These are phyloP conservation scores for Ceratobasidium sp. DNA, from an alignment of 1,284 basidiomycete genomes.

Conservation along the genomic window DNA sequence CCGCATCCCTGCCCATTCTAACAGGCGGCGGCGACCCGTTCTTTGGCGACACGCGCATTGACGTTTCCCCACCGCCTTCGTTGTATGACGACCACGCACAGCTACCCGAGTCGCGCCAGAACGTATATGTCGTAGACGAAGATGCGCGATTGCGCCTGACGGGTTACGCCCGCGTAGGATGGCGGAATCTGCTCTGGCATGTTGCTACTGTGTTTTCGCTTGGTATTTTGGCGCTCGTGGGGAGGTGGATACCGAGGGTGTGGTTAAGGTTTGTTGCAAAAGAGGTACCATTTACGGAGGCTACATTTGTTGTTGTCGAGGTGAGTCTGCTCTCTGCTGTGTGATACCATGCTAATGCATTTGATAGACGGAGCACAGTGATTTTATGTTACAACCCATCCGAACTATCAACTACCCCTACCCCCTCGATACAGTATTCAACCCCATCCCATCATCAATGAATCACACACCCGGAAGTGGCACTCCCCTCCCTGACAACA, in stretches of 20 bases:
- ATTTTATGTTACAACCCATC: conserved; percentile 81
- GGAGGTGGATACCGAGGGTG: conserved; percentile 91
- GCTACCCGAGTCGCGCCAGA: conserved; percentile 83
- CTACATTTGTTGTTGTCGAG: conserved; percentile 89
- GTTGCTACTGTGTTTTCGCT: conserved; percentile 74
- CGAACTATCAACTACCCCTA: conserved; percentile 77
- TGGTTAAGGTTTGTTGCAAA: conserved; percentile 91
- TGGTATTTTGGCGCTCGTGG: conserved; percentile 83
- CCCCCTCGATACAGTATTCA: conserved; percentile 80
- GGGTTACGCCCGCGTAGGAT: conserved; percentile 80
- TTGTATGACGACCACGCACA: conserved; percentile 60
- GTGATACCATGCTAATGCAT: conserved; percentile 46
- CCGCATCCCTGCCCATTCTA: conserved; percentile 71
- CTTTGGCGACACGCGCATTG: conserved; percentile 81
- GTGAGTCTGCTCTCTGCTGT: conserved; percentile 60
- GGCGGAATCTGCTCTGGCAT: conserved; percentile 79
- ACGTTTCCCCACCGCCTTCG: conserved; percentile 69
- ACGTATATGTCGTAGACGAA: conserved; percentile 90
- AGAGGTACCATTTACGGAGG: conserved; percentile 82
- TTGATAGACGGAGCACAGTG: conserved; percentile 79
- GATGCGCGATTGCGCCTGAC: conserved; percentile 90
- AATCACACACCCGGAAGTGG: conserved; percentile 15
- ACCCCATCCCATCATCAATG: conserved; percentile 54
- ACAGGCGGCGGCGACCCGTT: conserved; percentile 69
- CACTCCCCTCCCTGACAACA: conserved; percentile 4